Conservation (phyloP, 2,329 filamentous ascomycete genomes). For the Fusarium sp. region DNA sequence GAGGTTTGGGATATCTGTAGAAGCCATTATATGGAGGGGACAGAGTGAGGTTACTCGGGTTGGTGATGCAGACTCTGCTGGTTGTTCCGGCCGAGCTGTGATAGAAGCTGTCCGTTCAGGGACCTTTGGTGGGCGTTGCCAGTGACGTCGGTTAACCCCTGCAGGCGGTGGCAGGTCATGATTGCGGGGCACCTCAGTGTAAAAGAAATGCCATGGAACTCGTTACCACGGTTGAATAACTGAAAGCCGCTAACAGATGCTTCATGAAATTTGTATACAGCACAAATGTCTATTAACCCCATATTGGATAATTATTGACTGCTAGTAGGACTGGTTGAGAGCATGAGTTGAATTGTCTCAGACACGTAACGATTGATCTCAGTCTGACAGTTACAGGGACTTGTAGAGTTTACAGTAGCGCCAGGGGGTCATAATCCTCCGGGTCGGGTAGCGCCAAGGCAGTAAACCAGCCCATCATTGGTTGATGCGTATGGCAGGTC, state of each 20-base stretch:
- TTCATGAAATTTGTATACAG: too few species aligned
- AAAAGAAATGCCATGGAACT: neutral
- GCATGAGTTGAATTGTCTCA: conserved; percentile 14
- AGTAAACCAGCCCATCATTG: neutral
- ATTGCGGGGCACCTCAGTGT: conserved; percentile 25
- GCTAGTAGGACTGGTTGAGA: neutral
- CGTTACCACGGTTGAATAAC: neutral
- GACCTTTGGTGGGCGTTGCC: neutral
- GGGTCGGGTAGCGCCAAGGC: neutral
- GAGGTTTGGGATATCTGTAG: conserved; percentile 83
- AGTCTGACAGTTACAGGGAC: neutral
- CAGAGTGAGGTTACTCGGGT: conserved; percentile 15
- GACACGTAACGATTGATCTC: neutral
- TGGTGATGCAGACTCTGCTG: conserved; percentile 1
- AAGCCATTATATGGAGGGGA: conserved; percentile 67
- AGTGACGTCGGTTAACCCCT: conserved; percentile 33
- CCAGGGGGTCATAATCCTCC: conserved; percentile 15
- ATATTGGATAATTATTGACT: neutral
- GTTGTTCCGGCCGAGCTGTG: conserved; percentile 18
- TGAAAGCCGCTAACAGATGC: neutral
- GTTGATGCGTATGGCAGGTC: neutral
- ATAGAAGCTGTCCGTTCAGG: conserved; percentile 10
- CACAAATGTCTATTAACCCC: neutral
- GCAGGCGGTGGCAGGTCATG: conserved; percentile 11
- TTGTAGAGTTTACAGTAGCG: neutral